Base-by-base conservation (phyloP, 768 basidiomycete species). In the Lactarius indigo region DNA sequence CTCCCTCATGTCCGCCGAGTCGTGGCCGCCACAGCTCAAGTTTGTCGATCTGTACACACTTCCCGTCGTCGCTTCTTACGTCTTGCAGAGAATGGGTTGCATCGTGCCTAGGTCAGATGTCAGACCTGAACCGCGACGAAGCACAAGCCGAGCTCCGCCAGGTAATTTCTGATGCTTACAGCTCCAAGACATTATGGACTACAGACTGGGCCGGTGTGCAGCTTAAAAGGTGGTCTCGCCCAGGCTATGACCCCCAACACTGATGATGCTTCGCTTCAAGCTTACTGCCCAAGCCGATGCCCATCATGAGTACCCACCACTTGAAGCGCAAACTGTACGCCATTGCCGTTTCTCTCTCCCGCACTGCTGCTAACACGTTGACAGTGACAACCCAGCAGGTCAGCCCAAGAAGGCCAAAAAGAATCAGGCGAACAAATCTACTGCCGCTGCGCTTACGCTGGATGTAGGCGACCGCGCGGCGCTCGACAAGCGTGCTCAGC, bases 81-180 rank as follows among this genome's bases (percentile, higher is more conserved):
- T 64, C 61, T 20, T 73, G 18, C 75, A 98, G 96, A 80, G 88
- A 91, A 76, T 98, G 95, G 94, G 96, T 98, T 35, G 92, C 95
- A 74, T 89, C 88, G 78, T 96, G 92, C 75, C 82, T 98, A 30
- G 89, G 91, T 30, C 89, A 94, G 79, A 96, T 96, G 83, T 92
- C 92, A 20, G 90, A 95, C 70, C 78, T 83, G 60, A 98, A 96
- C 79, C 87, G 90, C 76, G 79, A 79, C 58, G 94, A 95, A 71
- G 96, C 96, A 26, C 93, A 95, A 74, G 84, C 90, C 67, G 97
- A 99, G 82, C 80, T 99, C 75, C 95, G 94, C 86, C 85, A 92
- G 87, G 91, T 94, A 84, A 97, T 99, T 78, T 90, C 91, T 85
- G 87, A 94, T 72, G 89, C 94, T 78, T 96, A 93, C 79, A 83